Evolutionary conservation across 331 rosid genomes (phyloP), one percentile per base, ranked within the genome.

Genomic region (Quercus lobata): DNA sequence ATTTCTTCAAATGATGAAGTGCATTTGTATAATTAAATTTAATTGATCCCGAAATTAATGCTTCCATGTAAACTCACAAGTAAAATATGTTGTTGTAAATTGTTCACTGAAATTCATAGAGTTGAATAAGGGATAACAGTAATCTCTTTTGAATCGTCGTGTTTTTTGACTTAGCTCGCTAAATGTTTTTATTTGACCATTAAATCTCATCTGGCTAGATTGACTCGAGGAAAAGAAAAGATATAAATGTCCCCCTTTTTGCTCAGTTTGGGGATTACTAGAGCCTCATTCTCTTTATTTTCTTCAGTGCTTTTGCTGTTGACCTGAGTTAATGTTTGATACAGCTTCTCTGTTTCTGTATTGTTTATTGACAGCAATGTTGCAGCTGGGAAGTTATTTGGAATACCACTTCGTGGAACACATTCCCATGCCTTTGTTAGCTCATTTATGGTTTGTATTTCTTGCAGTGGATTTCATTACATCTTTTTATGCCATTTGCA

Each of bases 391-490:
- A 92, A 80, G 81, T 86, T 92, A 85, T 94, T 94, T 29, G 93
- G 97, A 73, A 94, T 94, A 76, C 98, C 98, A 27, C 97, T 94
- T 75, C 92, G 97, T 62, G 97, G 97, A 76, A 94, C 98, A 56
- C 98, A 94, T 83, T 94, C 98, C n/a, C 98, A 94, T 92, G 98
- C 98, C 80, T 94, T 92, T 32, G 92, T 94, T 80, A 94, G 97
- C 95, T 94, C 98, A 72, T 91, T 80, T 83, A 88, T 91, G 92
- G 97, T 91, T 55, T 35, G 89, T 83, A 56, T 56, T 65, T 82
- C 69, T 75, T 86, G 80, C 78, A 63, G 18, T 79, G 57, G 56
- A 77, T 55, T 76, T 21, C 19, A 44, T 66, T 37, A 18, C 58
- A 57, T 53, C 69, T 80, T 77, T 55, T 15, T 69, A 41, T 63